A percentile compares a stretch with the other conserved stretches of the same genome.
These are phyloP conservation scores for Skeletonema tropicum DNA, from an alignment of 108 stramenopile species.

Conservation along the genomic window DNA sequence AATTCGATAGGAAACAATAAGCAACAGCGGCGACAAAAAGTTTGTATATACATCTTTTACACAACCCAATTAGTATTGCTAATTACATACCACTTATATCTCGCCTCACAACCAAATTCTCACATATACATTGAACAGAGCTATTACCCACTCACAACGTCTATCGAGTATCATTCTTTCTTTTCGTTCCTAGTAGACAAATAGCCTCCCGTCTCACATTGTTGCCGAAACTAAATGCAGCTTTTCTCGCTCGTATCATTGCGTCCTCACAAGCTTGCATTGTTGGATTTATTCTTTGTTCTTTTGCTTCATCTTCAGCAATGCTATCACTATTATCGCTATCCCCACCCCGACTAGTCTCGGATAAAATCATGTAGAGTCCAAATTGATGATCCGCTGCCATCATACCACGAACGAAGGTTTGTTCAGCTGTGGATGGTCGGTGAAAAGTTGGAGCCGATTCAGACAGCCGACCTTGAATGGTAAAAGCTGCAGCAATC, in stretches of 20 bases:
- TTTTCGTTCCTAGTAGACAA: not conserved
- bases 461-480: not conserved
- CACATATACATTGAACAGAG: not conserved
- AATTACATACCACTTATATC: too few relatives aligned
- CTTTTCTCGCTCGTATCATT: not conserved
- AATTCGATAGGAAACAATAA: not conserved
- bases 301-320: not conserved
- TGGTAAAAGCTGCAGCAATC: not conserved
- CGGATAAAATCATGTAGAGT: conserved; percentile 35
- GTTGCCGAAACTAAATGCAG: not conserved
- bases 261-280: not conserved
- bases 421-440: conserved; percentile 17
- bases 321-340: not conserved
- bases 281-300: not conserved
- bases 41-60: not conserved
- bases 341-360: conserved; percentile 18
- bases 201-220: not conserved
- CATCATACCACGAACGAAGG: conserved; percentile 47
- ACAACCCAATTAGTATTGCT: not conserved
- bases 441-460: not conserved
- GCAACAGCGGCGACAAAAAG: not conserved
- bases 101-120: not conserved
- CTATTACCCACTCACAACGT: not conserved
- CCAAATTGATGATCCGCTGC: conserved; percentile 42
- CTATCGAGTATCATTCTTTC: not conserved